A percentile compares a stretch with the other conserved stretches of the same genome.
Conservation (phyloP, 2,329 filamentous ascomycete genomes). For the Stachybotrys echinatus region DNA sequence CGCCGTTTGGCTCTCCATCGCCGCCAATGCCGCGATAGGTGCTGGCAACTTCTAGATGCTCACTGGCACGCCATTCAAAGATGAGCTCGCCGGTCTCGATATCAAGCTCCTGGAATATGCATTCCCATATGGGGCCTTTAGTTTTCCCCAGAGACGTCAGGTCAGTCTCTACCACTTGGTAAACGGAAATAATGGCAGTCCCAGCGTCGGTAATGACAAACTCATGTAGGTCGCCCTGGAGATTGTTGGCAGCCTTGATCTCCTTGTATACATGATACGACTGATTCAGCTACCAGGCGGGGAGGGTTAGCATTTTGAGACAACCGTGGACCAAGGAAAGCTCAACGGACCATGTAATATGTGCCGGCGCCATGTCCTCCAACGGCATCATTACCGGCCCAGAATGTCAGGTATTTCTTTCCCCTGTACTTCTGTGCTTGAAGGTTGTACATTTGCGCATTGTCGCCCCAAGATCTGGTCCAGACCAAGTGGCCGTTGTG, state of each 20-base stretch:
- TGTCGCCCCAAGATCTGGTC: conserved; percentile 27
- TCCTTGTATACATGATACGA: conserved; percentile 3
- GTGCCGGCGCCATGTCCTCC: conserved; percentile 37
- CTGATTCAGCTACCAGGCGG: conserved; percentile 5
- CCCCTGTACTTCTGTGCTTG: conserved; percentile 11
- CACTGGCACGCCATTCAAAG: conserved; percentile 28
- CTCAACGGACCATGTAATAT: conserved; percentile 40
- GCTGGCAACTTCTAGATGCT: conserved; percentile 16
- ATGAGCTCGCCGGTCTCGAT: conserved; percentile 26
- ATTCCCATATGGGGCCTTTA: conserved; percentile 14
- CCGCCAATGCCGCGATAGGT: conserved; percentile 8
- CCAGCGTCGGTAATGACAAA: conserved; percentile 28
- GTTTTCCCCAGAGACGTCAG: conserved; percentile 18
- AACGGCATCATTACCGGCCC: conserved; percentile 16
- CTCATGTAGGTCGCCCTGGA: conserved; percentile 30
- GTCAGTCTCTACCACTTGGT: conserved; percentile 28
- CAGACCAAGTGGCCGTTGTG: conserved; percentile 32
- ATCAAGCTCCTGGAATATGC: conserved; percentile 30
- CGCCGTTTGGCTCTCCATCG: conserved; percentile 15
- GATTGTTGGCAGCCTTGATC: conserved; percentile 5
- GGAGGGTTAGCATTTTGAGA: too few relatives aligned
- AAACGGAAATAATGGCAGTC: conserved; percentile 31
- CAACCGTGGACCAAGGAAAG: too few relatives aligned
- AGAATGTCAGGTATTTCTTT: conserved; percentile 5
- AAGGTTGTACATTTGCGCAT: conserved; percentile 21